Evolutionary conservation across 2,329 filamentous ascomycete genomes (phyloP), one percentile per base, ranked within the genome.

Genomic region (Penicillium polonicum): DNA sequence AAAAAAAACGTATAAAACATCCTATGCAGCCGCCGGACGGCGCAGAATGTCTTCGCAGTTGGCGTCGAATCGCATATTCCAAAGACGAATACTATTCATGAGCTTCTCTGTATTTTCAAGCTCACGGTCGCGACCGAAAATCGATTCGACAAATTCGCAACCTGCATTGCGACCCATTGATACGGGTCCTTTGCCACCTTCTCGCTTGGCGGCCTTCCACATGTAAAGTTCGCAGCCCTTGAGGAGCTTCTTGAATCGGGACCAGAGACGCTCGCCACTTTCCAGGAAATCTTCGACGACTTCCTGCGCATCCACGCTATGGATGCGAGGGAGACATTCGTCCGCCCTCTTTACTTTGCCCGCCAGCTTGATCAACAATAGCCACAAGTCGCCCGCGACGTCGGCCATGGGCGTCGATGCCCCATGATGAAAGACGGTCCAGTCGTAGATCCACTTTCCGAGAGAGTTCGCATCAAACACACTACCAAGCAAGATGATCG

Each of bases 381-480:
- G 84, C 94, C 94, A 99, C 54, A 99, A 83, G 70, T 97, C 92
- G 66, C 93, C 94, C 2, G 94, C 92, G 76, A 96, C 88, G 65
- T 97, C 92, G 52, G 92, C 86, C 70, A 97, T 90, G 50, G 92
- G 90, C 12, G 89, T 91, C 41, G 85, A 85, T 15, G 91, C 85
- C 38, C 91, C 91, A 66, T 95, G 88, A 73, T 89, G 88, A 79
- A 91, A 96, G 63, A 97, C 91, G 19, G 94, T 97, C 94, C 94
- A 99, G 82, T 97, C 94, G 77, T 96, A 99, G 71, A 99, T 95
- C 94, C 94, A 99, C 79, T 97, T 97, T 70, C 94, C 94, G 31
- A 99, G 83, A 27, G 91, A 96, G 83, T 97, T 97, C 71, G 93
- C 91, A 72, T 97, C 94, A 71, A 97, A 97, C 56, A 97, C 94